phyloP scores from a whole-genome alignment of 2,329 filamentous ascomycete species.

The Corniculantispora saksenae region DNA sequence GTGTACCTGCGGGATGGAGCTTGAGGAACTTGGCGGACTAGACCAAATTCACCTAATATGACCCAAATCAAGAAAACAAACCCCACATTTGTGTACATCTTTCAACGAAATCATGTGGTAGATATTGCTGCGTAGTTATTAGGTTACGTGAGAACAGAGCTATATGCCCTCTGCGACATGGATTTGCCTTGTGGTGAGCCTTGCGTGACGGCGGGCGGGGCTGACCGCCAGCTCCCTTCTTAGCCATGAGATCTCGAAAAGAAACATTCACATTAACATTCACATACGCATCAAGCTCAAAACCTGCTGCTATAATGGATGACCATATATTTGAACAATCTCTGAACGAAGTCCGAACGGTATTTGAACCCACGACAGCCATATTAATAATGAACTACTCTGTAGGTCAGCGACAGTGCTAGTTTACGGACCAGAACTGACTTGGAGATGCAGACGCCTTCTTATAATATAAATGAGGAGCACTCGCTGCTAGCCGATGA shows the following conservation, averaged over 20 bases:
- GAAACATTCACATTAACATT: not conserved
- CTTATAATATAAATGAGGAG: not conserved
- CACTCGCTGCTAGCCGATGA: not conserved
- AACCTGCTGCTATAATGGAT: not conserved
- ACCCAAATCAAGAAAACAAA: no score
- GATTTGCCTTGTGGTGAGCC: not conserved
- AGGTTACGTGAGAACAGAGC: no score
- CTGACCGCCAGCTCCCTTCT: no score
- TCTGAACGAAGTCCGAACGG: not conserved
- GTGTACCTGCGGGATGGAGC: no score
- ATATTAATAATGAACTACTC: not conserved
- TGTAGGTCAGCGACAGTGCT: not conserved
- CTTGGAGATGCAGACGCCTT: not conserved
- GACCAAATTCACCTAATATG: no score
- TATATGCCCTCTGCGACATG: no score
- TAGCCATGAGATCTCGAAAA: no score
- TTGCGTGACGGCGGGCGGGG: no score
- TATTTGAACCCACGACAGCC: not conserved
- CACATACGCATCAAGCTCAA: not conserved
- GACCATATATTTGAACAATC: not conserved
- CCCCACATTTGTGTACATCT: no score
- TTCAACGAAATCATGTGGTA: no score
- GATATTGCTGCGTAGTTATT: no score
- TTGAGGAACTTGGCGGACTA: no score
- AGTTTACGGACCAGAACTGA: not conserved